phyloP scores from a whole-genome alignment of 163 green algal genomes.

The Volvox carteri region DNA sequence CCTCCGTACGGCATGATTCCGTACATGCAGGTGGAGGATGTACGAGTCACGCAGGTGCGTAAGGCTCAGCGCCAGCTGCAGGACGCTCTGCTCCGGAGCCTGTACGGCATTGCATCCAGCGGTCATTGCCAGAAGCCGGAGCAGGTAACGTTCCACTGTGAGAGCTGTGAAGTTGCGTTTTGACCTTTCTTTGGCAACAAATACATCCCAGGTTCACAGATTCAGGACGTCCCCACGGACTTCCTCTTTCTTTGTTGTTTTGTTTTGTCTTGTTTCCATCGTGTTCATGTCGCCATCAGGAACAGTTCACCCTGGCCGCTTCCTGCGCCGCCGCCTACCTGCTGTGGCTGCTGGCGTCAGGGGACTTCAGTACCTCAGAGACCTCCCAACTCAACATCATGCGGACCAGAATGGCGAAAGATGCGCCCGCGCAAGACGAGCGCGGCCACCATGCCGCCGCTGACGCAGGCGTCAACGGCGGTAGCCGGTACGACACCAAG shows the following conservation, averaged over 20 bases:
- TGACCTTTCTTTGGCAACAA: too few species aligned
- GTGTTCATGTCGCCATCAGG: too few species aligned
- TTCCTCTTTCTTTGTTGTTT: too few species aligned
- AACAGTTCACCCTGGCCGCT: background rate
- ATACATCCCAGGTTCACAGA: too few species aligned
- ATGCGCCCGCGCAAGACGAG: background rate
- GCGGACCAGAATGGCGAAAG: background rate
- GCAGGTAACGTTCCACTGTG: too few species aligned
- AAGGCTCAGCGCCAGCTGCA: constrained; percentile 4
- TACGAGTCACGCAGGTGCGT: background rate
- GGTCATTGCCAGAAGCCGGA: constrained; percentile 32
- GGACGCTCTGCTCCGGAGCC: constrained; percentile 37
- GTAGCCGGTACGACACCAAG: background rate
- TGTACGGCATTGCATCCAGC: constrained; percentile 20
- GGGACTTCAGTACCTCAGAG: constrained; percentile 3
- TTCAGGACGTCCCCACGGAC: too few species aligned
- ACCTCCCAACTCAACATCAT: constrained; percentile 19
- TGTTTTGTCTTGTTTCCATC: too few species aligned
- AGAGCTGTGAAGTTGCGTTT: too few species aligned
- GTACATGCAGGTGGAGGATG: too few species aligned
- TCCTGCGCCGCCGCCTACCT: constrained; percentile 40
- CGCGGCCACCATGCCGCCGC: background rate
- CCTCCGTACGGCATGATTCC: too few species aligned
- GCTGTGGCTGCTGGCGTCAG: constrained; percentile 31
- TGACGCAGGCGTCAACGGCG: background rate